phyloP scores from a whole-genome alignment of 2,329 filamentous ascomycete genomes.

The Xylariaceae sp. region DNA sequence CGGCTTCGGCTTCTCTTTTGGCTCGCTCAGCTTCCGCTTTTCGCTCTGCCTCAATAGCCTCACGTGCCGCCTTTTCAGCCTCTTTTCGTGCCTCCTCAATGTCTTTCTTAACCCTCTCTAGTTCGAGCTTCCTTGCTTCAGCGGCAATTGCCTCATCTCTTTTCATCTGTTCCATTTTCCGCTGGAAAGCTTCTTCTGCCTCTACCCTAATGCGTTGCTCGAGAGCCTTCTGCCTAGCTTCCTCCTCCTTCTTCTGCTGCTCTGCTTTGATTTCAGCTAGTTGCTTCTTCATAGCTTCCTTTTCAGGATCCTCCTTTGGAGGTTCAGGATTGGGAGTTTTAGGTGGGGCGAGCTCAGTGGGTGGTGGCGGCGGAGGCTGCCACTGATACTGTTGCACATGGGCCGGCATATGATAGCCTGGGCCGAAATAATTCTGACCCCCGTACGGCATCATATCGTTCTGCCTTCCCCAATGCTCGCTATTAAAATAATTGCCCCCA shows the following conservation, averaged over 20 bases:
- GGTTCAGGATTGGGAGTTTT: conserved; percentile 33
- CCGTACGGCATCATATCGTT: conserved; percentile 46
- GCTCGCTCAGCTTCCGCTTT: conserved; percentile 49
- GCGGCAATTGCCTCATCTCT: conserved; percentile 43
- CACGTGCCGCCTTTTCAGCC: conserved; percentile 51
- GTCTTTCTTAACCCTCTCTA: conserved; percentile 53
- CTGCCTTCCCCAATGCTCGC: conserved; percentile 38
- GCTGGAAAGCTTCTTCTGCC: conserved; percentile 51
- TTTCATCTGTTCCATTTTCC: conserved; percentile 49
- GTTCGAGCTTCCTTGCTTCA: conserved; percentile 45
- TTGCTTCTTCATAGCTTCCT: conserved; percentile 66
- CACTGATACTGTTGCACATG: conserved; percentile 59
- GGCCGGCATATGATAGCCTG: conserved; percentile 44
- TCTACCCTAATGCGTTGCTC: conserved; percentile 54
- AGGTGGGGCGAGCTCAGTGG: conserved; percentile 37
- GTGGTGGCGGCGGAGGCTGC: conserved; percentile 45
- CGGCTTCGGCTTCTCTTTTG: conserved; percentile 33
- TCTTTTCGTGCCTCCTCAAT: conserved; percentile 54
- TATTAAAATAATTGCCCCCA: conserved; percentile 51
- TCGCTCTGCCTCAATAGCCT: conserved; percentile 44
- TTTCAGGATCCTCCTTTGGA: conserved; percentile 56
- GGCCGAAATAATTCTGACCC: conserved; percentile 48
- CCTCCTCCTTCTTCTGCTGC: conserved; percentile 53
- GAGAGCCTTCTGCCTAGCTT: conserved; percentile 50
- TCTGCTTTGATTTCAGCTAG: conserved; percentile 57